Evolutionary conservation across 164 flowering plant genomes (phyloP), one percentile per base, ranked within the genome.

Genomic region (Piper betle): DNA sequence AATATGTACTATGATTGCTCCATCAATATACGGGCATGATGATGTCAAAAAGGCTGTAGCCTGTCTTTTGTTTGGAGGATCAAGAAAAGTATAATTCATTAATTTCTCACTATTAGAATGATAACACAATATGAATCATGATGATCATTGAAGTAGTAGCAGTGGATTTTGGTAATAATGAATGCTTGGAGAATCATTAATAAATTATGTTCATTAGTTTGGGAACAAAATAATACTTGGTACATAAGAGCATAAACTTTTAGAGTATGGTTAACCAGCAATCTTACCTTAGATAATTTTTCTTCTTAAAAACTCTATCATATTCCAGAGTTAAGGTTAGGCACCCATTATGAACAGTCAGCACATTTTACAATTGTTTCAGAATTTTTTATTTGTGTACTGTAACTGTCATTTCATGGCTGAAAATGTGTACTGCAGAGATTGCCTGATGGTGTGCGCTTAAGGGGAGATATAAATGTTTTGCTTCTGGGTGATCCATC

Each of bases 381-480:
- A 6, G 12, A 15, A 46, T 46, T 12, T 46, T 12, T 10, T 10
- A 46, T 46, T 46, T 46, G 15, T 46, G 10, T 46, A 46, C 50
- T 6, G 12, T 46, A 42, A 42, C 12, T 46, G 9, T 46, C 50
- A 6, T 46, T 12, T 46, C 15, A 46, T 46, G 33, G 33, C 33
- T 25, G 33, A 25, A 25, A 25, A 25, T 25, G 33, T 25, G 33
- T 25, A 25, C 15, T 55, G 17, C 79, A 93, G 99, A 71, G 62
- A 68, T 82, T 94, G 71, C 99, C 99, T 46, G 99, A 94, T 82
- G 99, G 99, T 54, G 99, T 83, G 61, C 81, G 74, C 66, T 67
- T 94, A 72, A 81, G 99, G 99, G 99, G 99, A 66, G 99, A 94
- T 78, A 85, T 94, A 72, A 94, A 94, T 75, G 89, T 94, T 50